A percentile compares a stretch with the other conserved stretches of the same genome.
Evolutionary conservation across 139 green algal genomes (phyloP).

Genomic region (Eudorina sp.): DNA sequence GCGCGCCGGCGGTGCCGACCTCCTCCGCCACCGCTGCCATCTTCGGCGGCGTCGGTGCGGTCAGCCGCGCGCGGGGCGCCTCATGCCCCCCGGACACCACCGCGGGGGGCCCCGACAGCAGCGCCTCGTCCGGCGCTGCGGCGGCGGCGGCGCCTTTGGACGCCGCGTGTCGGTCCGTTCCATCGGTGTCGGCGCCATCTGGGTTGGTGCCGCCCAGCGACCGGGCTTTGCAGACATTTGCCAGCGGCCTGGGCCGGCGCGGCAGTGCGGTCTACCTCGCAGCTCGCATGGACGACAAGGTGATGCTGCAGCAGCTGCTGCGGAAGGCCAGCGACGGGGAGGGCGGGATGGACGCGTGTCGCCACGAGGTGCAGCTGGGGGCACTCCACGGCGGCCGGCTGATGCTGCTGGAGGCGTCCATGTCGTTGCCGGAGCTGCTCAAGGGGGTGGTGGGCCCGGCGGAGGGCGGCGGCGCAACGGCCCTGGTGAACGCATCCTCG

Average conservation of each 20-base stretch:
- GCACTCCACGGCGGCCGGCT: slow-evolving; percentile 26
- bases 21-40: too few relatives aligned
- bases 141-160: background rate
- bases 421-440: slow-evolving; percentile 19
- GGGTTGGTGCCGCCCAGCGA: background rate
- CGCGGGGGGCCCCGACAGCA: background rate
- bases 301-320: slow-evolving; percentile 23
- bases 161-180: too few relatives aligned
- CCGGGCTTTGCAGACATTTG: background rate
- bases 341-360: background rate
- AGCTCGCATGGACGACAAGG: background rate
- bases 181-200: background rate
- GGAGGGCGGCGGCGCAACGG: background rate
- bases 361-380: slow-evolving; percentile 35
- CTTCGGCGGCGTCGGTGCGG: background rate
- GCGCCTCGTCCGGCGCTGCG: background rate
- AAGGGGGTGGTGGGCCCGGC: slow-evolving; percentile 2
- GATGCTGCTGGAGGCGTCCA: slow-evolving; percentile 16
- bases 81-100: background rate
- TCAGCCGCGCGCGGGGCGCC: background rate
- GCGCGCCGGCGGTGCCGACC: background rate
- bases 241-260: background rate
- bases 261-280: slow-evolving; percentile 31
- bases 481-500: background rate
- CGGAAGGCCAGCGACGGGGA: background rate